A percentile compares a stretch with the other conserved stretches of the same genome.
Evolutionary conservation across 1,139 yeast species (phyloP).

Genomic region (Cylindricascospora bacillispora): DNA sequence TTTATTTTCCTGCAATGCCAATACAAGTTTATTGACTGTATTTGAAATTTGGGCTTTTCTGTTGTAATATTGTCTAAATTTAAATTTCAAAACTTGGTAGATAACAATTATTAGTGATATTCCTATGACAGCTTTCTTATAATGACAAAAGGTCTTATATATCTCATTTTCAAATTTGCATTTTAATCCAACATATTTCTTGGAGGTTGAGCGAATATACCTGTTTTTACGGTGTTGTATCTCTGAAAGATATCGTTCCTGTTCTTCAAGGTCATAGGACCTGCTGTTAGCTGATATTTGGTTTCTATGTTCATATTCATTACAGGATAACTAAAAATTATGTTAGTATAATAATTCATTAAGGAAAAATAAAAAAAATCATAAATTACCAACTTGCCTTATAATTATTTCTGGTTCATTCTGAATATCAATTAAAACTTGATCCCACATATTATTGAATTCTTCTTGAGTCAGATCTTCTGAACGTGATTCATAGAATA

Average conservation of each 20-base stretch:
- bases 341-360: slow-evolving; percentile 7
- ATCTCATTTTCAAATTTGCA: slow-evolving; percentile 50
- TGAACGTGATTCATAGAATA: slow-evolving; percentile 41
- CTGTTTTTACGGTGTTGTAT: slow-evolving; percentile 26
- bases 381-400: slow-evolving; percentile 53
- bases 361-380: slow-evolving; percentile 5
- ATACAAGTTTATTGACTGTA: slow-evolving; percentile 30
- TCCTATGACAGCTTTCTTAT: slow-evolving; percentile 29
- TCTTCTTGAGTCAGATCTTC: slow-evolving; percentile 53
- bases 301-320: slow-evolving; percentile 19
- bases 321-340: slow-evolving; percentile 21
- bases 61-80: slow-evolving; percentile 27
- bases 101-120: slow-evolving; percentile 18
- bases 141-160: slow-evolving; percentile 27
- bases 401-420: slow-evolving; percentile 69
- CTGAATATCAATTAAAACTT: slow-evolving; percentile 51
- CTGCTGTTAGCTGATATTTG: slow-evolving; percentile 20
- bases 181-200: slow-evolving; percentile 47
- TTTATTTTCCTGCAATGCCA: slow-evolving; percentile 32
- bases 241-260: slow-evolving; percentile 28
- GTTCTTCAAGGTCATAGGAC: slow-evolving; percentile 27
- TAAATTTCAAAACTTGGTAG: slow-evolving; percentile 25
- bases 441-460: slow-evolving; percentile 70
- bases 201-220: slow-evolving; percentile 63
- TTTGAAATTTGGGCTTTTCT: slow-evolving; percentile 29